phyloP scores from a whole-genome alignment of 345 rosid species.

The Ailanthus altissimus region DNA sequence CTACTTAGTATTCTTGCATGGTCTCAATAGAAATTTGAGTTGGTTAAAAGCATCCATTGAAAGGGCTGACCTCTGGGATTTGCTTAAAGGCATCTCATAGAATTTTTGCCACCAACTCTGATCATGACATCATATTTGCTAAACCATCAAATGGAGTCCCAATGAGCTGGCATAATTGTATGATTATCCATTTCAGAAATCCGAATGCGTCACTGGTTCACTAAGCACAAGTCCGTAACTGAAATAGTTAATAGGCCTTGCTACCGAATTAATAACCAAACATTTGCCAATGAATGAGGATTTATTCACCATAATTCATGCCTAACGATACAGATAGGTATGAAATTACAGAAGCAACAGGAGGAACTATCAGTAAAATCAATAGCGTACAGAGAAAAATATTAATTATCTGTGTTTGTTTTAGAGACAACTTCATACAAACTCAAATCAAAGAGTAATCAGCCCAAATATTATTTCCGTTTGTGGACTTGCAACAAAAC shows the following conservation, averaged over 20 bases:
- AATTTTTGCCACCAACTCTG: background rate
- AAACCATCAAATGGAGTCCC: too few species aligned
- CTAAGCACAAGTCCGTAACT: background rate
- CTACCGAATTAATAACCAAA: background rate
- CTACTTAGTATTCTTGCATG: too few species aligned
- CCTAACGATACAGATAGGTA: background rate
- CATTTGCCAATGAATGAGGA: background rate
- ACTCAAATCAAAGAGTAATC: background rate
- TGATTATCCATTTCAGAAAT: too few species aligned
- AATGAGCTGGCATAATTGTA: too few species aligned
- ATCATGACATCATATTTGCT: background rate
- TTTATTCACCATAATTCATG: background rate
- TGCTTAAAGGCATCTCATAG: too few species aligned
- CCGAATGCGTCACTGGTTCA: background rate
- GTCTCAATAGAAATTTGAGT: too few species aligned
- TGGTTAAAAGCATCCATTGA: too few species aligned
- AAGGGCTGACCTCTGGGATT: too few species aligned
- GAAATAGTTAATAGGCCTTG: background rate
- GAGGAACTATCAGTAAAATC: background rate
- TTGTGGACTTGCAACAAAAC: constrained; percentile 7
- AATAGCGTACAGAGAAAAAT: background rate
- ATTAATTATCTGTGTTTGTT: background rate
- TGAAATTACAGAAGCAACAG: background rate
- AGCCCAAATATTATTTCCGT: constrained; percentile 8
- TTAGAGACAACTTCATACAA: background rate